A percentile compares a stretch with the other conserved stretches of the same genome.
Evolutionary conservation across 768 basidiomycete species (phyloP).

Genomic region (Hysterangium stoloniferum): DNA sequence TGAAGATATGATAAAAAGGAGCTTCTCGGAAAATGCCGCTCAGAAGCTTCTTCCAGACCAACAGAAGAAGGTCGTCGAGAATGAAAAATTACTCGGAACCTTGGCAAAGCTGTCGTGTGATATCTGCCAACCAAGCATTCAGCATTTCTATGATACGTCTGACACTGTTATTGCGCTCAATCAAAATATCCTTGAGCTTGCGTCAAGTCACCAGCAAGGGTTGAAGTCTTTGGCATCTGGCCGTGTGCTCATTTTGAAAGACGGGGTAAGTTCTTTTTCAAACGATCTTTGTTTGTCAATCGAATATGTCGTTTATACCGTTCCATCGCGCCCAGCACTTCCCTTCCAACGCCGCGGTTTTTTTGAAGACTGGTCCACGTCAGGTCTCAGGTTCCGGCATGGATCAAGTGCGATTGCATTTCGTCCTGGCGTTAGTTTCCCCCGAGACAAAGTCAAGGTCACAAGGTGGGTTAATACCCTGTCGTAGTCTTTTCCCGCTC

Average conservation of each 20-base stretch:
- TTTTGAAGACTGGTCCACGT: conserved; percentile 59
- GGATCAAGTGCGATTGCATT: conserved; percentile 51
- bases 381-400: conserved; percentile 35
- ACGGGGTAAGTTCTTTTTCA: conserved; percentile 49
- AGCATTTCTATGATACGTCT: conserved; percentile 66
- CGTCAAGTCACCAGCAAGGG: conserved; percentile 52
- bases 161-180: conserved; percentile 55
- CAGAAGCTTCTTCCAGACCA: conserved; percentile 90
- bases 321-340: conserved; percentile 55
- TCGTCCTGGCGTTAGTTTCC: conserved; percentile 65
- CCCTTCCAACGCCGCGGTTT: conserved; percentile 53
- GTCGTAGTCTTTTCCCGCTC: not conserved
- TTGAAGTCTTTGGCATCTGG: conserved; percentile 62
- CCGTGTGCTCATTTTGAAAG: conserved; percentile 74
- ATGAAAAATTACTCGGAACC: conserved; percentile 57
- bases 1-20: conserved; percentile 99
- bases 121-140: conserved; percentile 65
- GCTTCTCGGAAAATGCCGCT: conserved; percentile 96
- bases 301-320: not conserved
- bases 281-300: not conserved
- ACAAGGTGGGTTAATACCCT: conserved; percentile 34
- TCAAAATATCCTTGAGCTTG: conserved; percentile 52
- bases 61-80: conserved; percentile 81
- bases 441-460: conserved; percentile 47
- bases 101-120: conserved; percentile 62